Conservation (phyloP, 2,329 filamentous ascomycete species). For the Pyrenochaeta sp. region DNA sequence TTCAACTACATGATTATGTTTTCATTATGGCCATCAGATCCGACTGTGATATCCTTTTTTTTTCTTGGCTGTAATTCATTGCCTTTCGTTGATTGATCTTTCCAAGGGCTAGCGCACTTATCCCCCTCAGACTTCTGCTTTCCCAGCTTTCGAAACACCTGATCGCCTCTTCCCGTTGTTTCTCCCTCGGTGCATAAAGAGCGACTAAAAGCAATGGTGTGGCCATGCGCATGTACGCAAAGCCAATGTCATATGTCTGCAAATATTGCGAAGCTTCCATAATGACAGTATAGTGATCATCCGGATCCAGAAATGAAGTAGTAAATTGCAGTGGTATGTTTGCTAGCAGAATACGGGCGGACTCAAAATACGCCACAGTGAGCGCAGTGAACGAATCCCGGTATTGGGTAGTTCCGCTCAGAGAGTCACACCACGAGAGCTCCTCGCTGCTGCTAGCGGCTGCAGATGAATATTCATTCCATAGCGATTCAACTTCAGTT, state of each 20-base stretch:
- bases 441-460: conserved; percentile 8
- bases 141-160: conserved; percentile 31
- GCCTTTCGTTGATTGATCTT: too few relatives aligned
- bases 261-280: conserved; percentile 31
- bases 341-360: conserved; percentile 27
- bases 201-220: conserved; percentile 40
- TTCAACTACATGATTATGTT: too few relatives aligned
- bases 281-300: conserved; percentile 26
- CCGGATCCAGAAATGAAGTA: conserved; percentile 12
- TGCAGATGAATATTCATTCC: conserved; percentile 25
- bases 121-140: conserved; percentile 33
- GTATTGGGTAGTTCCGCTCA: conserved; percentile 13
- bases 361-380: conserved; percentile 30
- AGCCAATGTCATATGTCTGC: conserved; percentile 28
- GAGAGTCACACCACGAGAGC: conserved; percentile 10
- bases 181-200: conserved; percentile 24
- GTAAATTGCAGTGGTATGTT: conserved; percentile 17
- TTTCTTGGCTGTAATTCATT: too few relatives aligned
- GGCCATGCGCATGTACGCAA: conserved; percentile 43
- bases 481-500: conserved; percentile 23
- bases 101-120: conserved; percentile 36
- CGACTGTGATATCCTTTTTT: too few relatives aligned
- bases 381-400: conserved; percentile 37
- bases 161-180: conserved; percentile 24
- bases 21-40: too few relatives aligned